Evolutionary conservation across 164 flowering plant genomes (phyloP).

Genomic region (Stephania yunnanensis): DNA sequence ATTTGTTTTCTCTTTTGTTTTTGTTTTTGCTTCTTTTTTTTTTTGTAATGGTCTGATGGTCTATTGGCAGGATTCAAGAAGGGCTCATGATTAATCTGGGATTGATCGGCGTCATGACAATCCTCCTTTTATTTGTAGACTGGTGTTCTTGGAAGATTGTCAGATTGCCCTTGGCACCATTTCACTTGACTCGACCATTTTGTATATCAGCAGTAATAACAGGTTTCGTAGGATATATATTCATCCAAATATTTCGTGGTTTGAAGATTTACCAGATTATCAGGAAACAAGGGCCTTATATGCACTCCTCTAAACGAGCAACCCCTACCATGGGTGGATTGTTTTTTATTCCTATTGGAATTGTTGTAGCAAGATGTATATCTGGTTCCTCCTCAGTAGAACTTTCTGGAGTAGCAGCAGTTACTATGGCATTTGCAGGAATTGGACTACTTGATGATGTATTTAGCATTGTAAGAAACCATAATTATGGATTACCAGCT

Average conservation of each 20-base stretch:
- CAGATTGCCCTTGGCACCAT: conserved; percentile 68
- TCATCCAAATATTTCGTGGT: conserved; percentile 56
- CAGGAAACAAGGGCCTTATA: conserved; percentile 43
- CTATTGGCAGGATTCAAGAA: conserved; percentile 48
- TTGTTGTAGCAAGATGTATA: conserved; percentile 48
- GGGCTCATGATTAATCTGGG: conserved; percentile 57
- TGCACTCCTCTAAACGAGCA: conserved; percentile 41
- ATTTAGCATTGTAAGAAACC: conserved; percentile 40
- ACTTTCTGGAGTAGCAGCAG: conserved; percentile 58
- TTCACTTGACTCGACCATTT: conserved; percentile 68
- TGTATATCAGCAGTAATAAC: conserved; percentile 46
- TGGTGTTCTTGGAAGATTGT: conserved; percentile 86
- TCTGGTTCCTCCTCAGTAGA: conserved; percentile 63
- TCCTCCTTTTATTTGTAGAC: conserved; percentile 60
- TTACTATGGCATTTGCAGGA: conserved; percentile 61
- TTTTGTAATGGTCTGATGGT: neutral
- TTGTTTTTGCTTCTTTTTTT: too few relatives aligned
- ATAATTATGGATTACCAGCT: conserved; percentile 48
- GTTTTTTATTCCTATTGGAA: conserved; percentile 75
- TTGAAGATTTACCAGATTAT: conserved; percentile 45
- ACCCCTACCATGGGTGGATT: conserved; percentile 92
- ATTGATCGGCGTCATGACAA: conserved; percentile 45
- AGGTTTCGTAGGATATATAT: conserved; percentile 54
- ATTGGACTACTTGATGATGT: conserved; percentile 77
- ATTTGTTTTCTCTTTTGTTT: conserved; percentile 5